Base-by-base conservation (phyloP, 2,329 filamentous ascomycete genomes). In the Aspergillus fructus region DNA sequence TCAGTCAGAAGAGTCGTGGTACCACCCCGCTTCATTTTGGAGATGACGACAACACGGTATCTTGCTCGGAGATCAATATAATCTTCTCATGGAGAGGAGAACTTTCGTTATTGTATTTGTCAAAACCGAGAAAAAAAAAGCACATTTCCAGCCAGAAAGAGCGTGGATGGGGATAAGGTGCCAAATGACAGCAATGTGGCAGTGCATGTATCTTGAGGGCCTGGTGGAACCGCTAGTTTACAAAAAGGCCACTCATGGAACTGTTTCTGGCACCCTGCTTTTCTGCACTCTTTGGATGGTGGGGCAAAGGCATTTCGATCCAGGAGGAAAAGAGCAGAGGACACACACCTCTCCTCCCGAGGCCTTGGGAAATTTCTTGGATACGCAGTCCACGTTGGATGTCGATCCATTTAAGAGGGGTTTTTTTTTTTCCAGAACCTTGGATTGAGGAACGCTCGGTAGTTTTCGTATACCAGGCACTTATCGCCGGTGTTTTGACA, bases 161-260 rank as follows among this genome's bases (percentile, higher is more conserved):
- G 41, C 50, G 40, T 49, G 19, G 48, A 34, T 49, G 30, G 41
- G 45, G 39, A 24, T 30, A 4, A 41, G 45, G 41, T 59, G 62
- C 62, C 58, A 62, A 63, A 65, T 59, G 60, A 63, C 62, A 64
- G 59, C 62, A 66, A 49, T 65, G 64, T 66, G 64, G 64, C 62
- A 65, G 63, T 66, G 62, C 63, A 66, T 62, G 63, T 65, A 65
- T 64, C 63, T 63, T 62, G 52, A 62, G 58, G 55, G 47, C 49
- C 34, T 19, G 55, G 62, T 65, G 63, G 63, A 40, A 30, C 60
- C 60, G 53, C 63, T 65, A 65, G 57, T 57, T 30, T 47, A 48
- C 54, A 48, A 56, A 52, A 58, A 48, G 54, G 50, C 63, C 60
- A 63, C 56, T 62, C 42, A 64, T 57, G 34, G 53, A 59, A 8